A percentile compares a stretch with the other conserved stretches of the same genome.
Conservation (phyloP, 2,329 filamentous ascomycete species). For the Podosphaera xanthii region DNA sequence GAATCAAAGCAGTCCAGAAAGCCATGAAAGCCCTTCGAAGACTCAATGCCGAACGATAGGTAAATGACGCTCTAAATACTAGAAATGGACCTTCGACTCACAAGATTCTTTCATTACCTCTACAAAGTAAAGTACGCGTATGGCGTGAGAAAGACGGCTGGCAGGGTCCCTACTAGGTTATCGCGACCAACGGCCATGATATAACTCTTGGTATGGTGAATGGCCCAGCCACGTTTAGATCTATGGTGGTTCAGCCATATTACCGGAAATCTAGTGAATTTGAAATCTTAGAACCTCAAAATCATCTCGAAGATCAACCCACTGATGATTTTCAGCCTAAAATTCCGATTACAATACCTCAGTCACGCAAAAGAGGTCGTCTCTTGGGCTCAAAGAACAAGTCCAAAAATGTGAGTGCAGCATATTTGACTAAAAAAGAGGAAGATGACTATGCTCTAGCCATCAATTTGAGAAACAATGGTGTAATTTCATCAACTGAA, state of each 20-base stretch:
- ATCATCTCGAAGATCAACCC: background rate
- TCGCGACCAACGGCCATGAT: background rate
- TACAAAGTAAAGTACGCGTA: slow-evolving; percentile 1
- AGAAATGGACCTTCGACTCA: background rate
- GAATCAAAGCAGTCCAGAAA: slow-evolving; percentile 1
- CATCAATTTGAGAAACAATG: background rate
- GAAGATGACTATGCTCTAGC: background rate
- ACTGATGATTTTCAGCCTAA: background rate
- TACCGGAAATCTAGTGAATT: background rate
- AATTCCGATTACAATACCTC: no score
- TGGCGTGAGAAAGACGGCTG: slow-evolving; percentile 3
- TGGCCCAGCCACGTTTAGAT: slow-evolving; percentile 1
- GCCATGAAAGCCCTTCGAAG: slow-evolving; percentile 3
- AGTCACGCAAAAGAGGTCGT: background rate
- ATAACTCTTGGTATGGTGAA: background rate
- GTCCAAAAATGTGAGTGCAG: background rate
- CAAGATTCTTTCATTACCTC: background rate
- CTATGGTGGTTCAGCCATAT: background rate
- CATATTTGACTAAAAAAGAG: background rate
- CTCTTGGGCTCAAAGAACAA: background rate
- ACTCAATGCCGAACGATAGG: background rate
- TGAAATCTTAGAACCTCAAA: no score
- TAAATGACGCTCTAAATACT: slow-evolving; percentile 1
- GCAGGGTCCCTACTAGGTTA: background rate
- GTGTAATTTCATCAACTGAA: background rate